Evolutionary conservation across 2,329 filamentous ascomycete genomes (phyloP).

Genomic region (Hymenoscyphus salicellus): DNA sequence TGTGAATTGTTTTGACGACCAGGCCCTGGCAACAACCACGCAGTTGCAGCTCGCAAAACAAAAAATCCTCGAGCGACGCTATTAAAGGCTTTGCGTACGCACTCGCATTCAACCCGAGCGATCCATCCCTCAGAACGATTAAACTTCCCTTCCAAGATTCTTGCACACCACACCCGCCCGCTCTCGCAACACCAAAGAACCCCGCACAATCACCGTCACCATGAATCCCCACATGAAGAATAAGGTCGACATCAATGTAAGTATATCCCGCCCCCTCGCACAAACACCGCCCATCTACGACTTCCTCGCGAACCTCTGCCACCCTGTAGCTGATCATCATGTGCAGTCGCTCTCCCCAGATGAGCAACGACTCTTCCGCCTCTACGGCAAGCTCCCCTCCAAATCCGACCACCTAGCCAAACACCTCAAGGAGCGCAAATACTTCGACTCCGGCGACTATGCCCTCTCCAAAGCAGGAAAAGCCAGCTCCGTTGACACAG

Average conservation of each 20-base stretch:
- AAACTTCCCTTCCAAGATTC: background rate
- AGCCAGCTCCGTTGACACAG: conserved; percentile 88
- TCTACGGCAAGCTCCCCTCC: conserved; percentile 96
- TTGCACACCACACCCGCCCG: background rate
- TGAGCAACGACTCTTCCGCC: conserved; percentile 92
- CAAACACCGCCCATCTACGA: background rate
- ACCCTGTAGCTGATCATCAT: background rate
- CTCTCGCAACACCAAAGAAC: conserved; percentile 7
- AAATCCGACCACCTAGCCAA: conserved; percentile 96
- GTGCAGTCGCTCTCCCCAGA: conserved; percentile 82
- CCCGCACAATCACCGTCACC: conserved; percentile 33
- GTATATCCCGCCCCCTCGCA: conserved; percentile 40
- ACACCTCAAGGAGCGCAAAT: conserved; percentile 98
- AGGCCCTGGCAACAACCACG: conserved; percentile 6
- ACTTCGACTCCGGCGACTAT: conserved; percentile 96
- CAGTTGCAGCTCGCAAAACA: conserved; percentile 16
- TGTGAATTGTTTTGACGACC: conserved; percentile 19
- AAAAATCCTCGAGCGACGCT: conserved; percentile 15
- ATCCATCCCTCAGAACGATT: background rate
- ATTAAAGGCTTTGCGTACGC: conserved; percentile 5
- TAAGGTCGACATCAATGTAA: conserved; percentile 93
- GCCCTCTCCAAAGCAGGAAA: conserved; percentile 97
- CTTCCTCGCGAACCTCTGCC: background rate
- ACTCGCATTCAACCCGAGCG: background rate
- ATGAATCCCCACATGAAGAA: conserved; percentile 99